Base-by-base conservation (phyloP, 352 stramenopile genomes). In the Phytophthora constricta region DNA sequence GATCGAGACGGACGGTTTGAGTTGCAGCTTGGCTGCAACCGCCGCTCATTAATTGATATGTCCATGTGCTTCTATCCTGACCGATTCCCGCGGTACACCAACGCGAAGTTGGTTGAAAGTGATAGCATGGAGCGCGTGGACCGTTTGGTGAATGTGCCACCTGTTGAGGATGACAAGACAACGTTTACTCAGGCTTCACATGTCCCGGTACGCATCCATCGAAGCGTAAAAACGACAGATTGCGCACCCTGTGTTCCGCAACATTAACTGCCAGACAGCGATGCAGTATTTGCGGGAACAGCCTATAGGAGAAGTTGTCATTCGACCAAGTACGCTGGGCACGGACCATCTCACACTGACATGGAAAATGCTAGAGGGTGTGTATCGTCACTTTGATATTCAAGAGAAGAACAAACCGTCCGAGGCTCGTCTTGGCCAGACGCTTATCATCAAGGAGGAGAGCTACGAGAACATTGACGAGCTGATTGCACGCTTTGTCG, bases 321-420 rank as follows among this genome's bases (percentile, higher is more conserved):
- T 97, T 76, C 89, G 89, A 13, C 89, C 89, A 2, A 93, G 87
- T 72, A 94, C 87, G 7, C 54, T 95, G 45, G 87, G 87, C 14
- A 84, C 86, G 2, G 87, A 97, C 48, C 89, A 97, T 49, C 73
- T 97, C 10, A 97, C 86, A 19, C 68, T 97, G 37, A 95, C 89
- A 20, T 97, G 89, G 89, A 97, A 97, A 53, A 93, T 96, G 77
- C 57, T 95, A 26, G 85, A 95, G 19, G 79, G 84, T 27, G 88
- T 96, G 14, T 97, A 95, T 58, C 86, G 87, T 46, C 89, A 97
- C 55, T 96, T 96, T 37, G 89, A 97, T 63, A 89, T 97, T 31
- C 68, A 90, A 46, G 89, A 97, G 74, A 89, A 90, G 71, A 75
- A 97, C 67, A 97, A 97, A 51, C 87, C 87, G 7, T 93, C 85